Evolutionary conservation across 164 flowering plant genomes (phyloP).

Genomic region (Malania oleifera): DNA sequence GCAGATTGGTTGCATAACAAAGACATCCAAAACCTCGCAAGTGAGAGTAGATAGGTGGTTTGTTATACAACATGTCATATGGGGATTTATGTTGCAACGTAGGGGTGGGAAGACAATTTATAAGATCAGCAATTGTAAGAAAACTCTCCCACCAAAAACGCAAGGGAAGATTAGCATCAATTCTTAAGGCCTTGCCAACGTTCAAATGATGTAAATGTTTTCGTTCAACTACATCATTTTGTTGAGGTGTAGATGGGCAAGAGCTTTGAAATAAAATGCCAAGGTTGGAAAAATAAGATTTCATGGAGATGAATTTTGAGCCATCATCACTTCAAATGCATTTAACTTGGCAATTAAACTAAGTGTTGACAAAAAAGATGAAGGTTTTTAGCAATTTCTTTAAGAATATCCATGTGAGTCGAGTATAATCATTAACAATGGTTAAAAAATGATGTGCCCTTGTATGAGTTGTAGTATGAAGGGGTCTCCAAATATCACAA

Average conservation of each 20-base stretch:
- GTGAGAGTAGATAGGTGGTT: background rate
- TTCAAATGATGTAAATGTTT: background rate
- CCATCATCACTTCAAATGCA: too few species aligned
- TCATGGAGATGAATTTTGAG: background rate
- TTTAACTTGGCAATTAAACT: background rate
- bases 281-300: background rate
- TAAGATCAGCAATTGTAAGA: background rate
- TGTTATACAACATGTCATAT: background rate
- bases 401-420: background rate
- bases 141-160: background rate
- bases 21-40: background rate
- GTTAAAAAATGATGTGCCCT: too few species aligned
- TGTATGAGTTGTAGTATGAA: too few species aligned
- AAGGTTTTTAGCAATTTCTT: background rate
- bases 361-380: slow-evolving; percentile 1
- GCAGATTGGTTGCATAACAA: background rate
- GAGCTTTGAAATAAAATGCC: slow-evolving; percentile 2
- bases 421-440: too few species aligned
- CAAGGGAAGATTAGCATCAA: background rate
- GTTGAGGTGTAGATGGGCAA: slow-evolving; percentile 3
- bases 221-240: background rate
- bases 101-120: background rate
- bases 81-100: background rate
- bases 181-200: background rate
- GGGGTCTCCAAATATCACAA: too few species aligned